Evolutionary conservation across 768 basidiomycete species (phyloP).

Genomic region (Porphyrellus cyaneotinctus): DNA sequence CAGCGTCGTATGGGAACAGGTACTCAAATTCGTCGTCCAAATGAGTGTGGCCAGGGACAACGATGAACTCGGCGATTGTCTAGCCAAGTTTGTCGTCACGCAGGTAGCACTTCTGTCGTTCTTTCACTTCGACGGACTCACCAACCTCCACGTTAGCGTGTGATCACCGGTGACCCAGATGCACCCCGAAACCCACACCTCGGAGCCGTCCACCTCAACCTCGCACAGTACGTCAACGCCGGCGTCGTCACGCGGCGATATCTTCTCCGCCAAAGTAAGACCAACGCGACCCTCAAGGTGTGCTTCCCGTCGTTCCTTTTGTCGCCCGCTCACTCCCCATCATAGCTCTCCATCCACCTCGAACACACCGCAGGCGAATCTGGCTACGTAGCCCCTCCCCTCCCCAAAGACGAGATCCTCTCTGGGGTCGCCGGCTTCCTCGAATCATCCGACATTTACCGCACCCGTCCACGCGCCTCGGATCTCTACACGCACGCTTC

Average conservation of each 20-base stretch:
- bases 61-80: constrained; percentile 45
- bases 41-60: constrained; percentile 55
- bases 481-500: constrained; percentile 38
- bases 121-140: background rate
- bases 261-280: constrained; percentile 68
- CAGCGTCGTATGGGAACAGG: constrained; percentile 57
- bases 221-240: constrained; percentile 68
- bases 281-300: constrained; percentile 75
- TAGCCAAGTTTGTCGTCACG: constrained; percentile 64
- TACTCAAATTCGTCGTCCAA: constrained; percentile 54
- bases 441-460: constrained; percentile 48
- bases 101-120: constrained; percentile 33
- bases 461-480: constrained; percentile 47
- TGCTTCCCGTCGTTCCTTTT: background rate
- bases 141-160: constrained; percentile 39
- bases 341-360: constrained; percentile 56
- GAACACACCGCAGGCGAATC: constrained; percentile 52
- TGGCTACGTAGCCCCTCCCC: constrained; percentile 58
- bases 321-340: background rate
- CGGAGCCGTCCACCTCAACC: constrained; percentile 63
- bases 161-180: constrained; percentile 52
- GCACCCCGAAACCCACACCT: constrained; percentile 56
- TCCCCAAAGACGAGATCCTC: constrained; percentile 70
- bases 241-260: constrained; percentile 59
- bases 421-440: constrained; percentile 63